Conservation (phyloP, 129 eudicot species). For the Gnaphalium uliginosum region DNA sequence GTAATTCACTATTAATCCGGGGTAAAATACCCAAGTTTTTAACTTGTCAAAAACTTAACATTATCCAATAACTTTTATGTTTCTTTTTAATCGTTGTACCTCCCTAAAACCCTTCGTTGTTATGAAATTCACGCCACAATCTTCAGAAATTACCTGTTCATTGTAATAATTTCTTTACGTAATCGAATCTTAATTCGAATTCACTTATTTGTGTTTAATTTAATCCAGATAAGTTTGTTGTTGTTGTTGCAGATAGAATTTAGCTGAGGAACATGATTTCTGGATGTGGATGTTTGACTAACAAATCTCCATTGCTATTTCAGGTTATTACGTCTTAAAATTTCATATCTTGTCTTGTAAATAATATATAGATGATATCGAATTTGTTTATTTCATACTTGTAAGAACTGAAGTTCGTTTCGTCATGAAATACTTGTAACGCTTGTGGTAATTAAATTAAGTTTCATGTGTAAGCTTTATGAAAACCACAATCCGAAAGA, state of each 20-base stretch:
- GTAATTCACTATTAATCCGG: background rate
- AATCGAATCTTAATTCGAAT: background rate
- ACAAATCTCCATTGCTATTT: conserved; percentile 29
- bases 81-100: conserved; percentile 16
- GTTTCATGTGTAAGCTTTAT: conserved; percentile 6
- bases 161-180: conserved; percentile 9
- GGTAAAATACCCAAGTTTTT: background rate
- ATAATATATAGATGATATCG: background rate
- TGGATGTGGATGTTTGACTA: conserved; percentile 35
- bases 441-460: background rate
- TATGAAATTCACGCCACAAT: conserved; percentile 7
- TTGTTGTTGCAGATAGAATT: conserved; percentile 16
- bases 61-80: conserved; percentile 23
- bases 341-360: background rate
- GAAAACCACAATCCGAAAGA: background rate
- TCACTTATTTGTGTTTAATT: conserved; percentile 14
- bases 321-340: conserved; percentile 27
- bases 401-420: background rate
- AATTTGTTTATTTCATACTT: background rate
- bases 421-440: background rate
- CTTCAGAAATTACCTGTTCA: conserved; percentile 1
- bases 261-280: conserved; percentile 26
- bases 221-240: background rate
- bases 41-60: conserved; percentile 10
- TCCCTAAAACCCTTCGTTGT: conserved; percentile 30